These are phyloP conservation scores for maize (Zea mays) DNA, from an alignment of 176 grass and related monocot genomes.

Conservation along the genomic window DNA sequence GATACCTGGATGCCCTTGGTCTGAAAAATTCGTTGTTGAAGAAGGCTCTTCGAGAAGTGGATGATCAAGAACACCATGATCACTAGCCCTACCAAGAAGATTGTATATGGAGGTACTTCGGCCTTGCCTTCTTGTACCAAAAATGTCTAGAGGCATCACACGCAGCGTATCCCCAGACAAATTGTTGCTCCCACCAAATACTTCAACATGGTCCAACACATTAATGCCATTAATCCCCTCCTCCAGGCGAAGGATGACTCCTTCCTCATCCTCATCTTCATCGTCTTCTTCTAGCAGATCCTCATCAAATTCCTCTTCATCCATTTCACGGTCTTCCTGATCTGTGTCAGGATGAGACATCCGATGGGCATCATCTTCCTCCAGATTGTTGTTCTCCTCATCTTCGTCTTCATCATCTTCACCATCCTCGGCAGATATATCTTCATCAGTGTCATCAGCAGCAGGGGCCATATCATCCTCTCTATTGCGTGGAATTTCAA, in stretches of 20 bases:
- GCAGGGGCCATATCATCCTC: slow-evolving; percentile 90
- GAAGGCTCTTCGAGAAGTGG: slow-evolving; percentile 88
- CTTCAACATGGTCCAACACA: slow-evolving; percentile 99
- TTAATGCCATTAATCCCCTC: slow-evolving; percentile 99
- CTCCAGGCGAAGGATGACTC: slow-evolving; percentile 84
- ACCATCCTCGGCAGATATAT: slow-evolving; percentile 73
- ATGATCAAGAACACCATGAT: slow-evolving; percentile 79
- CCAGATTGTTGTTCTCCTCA: slow-evolving; percentile 80
- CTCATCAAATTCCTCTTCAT: slow-evolving; percentile 98
- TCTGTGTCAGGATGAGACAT: slow-evolving; percentile 93
- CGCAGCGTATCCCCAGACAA: slow-evolving; percentile 71
- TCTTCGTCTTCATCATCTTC: slow-evolving; percentile 79
- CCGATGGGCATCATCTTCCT: slow-evolving; percentile 81
- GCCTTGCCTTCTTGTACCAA: slow-evolving; percentile 88
- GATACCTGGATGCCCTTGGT: slow-evolving; percentile 83
- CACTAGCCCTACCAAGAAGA: slow-evolving; percentile 76
- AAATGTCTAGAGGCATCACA: slow-evolving; percentile 98
- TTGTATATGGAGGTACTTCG: slow-evolving; percentile 98
- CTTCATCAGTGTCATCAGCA: slow-evolving; percentile 77
- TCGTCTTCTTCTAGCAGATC: slow-evolving; percentile 94
- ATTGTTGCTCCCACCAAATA: slow-evolving; percentile 73
- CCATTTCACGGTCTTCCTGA: slow-evolving; percentile 96
- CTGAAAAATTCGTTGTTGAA: slow-evolving; percentile 59
- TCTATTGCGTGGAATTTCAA: slow-evolving; percentile 74
- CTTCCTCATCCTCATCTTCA: slow-evolving; percentile 95